Evolutionary conservation across 106 monocot genomes (phyloP), one percentile per base, ranked within the genome.

Genomic region (Platanthera zijinensis): DNA sequence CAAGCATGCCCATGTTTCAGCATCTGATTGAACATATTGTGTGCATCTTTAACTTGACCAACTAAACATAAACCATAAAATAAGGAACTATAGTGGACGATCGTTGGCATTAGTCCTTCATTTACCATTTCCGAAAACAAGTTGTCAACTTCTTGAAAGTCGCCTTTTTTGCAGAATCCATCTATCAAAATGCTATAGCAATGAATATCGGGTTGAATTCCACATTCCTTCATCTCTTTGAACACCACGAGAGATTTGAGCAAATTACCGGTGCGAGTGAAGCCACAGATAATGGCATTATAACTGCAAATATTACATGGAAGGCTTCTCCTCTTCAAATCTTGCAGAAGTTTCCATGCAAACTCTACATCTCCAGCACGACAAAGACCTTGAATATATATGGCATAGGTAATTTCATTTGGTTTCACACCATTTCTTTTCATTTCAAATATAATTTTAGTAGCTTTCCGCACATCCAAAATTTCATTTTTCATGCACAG

Each of bases 321-420:
- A 47, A 71, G 11, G 15, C 78, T 21, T 78, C 52, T 57, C 47
- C 8, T 14, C 21, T 71, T 52, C 53, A 78, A 22, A 3, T 71
- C 78, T 54, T 71, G 54, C 48, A 78, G 78, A 78, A 78, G 71
- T 10, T 71, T 19, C 78, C 78, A 78, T 17, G 78, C 78, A 9
- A 11, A 14, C 5, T 78, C 71, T 19, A 10, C 78, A 56, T 54
- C 47, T 69, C 57, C 71, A 47, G 11, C 46, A 13, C 5, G 46
- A 25, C 78, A 78, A 18, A 78, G 57, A 10, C 78, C 78, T 45
- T 57, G 53, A 71, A 78, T 50, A 52, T 71, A 78, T 56, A 51
- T 71, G 14, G 69, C 71, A 71, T 57, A 57, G 18, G 71, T 71
- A 11, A 71, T 22, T n/a, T 51, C 46, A 72, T 78, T 78, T 71